Conservation (phyloP, 2,329 filamentous ascomycete genomes). For the Colletotrichum sp. region DNA sequence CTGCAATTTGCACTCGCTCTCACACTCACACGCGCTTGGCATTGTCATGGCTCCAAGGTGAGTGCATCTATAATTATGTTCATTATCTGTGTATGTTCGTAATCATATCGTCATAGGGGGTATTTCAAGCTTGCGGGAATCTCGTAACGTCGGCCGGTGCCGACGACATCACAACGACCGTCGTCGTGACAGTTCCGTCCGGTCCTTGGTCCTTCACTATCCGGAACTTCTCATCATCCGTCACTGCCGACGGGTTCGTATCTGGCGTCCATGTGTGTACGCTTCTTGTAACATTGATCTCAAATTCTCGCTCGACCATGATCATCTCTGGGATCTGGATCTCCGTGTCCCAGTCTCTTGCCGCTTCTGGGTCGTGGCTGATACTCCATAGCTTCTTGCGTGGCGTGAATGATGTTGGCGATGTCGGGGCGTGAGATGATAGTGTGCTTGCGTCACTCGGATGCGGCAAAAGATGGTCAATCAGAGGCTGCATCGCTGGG, state of each 20-base stretch:
- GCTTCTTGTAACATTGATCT: background rate
- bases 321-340: background rate
- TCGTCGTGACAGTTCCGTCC: constrained; percentile 2
- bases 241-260: background rate
- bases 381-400: background rate
- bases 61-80: background rate
- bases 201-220: background rate
- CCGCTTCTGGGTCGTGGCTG: background rate
- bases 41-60: fast-evolving
- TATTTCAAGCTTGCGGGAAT: background rate
- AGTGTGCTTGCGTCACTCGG: background rate
- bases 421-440: background rate
- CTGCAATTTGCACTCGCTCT: background rate
- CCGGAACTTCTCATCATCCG: background rate
- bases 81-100: background rate
- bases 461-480: background rate
- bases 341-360: background rate
- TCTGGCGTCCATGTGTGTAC: background rate
- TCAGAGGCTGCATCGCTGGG: constrained; percentile 35
- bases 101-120: background rate
- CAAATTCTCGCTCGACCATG: background rate
- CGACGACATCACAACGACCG: constrained; percentile 6
- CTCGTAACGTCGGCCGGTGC: background rate
- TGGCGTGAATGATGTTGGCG: background rate
- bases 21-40: background rate